Percentiles rank a stretch among this genome's conserved stretches.
phyloP scores from a whole-genome alignment of 2,329 filamentous ascomycete species.

The Cordyceps javanica region DNA sequence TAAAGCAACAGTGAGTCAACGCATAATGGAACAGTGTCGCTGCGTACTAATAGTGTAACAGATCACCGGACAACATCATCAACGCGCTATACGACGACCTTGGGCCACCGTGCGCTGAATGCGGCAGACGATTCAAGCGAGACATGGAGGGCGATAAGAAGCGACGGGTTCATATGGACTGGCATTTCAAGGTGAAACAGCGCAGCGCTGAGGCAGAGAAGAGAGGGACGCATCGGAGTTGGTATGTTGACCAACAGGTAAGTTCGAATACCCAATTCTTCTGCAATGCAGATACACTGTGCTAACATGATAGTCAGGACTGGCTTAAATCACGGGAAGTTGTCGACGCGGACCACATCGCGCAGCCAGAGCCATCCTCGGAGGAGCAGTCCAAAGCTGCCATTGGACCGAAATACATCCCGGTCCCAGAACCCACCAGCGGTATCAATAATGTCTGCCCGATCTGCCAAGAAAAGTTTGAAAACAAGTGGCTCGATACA shows the following conservation, averaged over 20 bases:
- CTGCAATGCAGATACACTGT: not conserved
- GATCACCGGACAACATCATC: conserved; percentile 63
- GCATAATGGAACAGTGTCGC: not conserved
- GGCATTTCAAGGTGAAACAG: conserved; percentile 94
- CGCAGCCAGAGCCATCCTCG: conserved; percentile 28
- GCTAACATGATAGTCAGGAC: conserved; percentile 49
- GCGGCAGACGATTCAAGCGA: conserved; percentile 76
- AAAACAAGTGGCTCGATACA: conserved; percentile 86
- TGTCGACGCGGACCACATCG: conserved; percentile 57
- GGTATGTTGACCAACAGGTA: conserved; percentile 87
- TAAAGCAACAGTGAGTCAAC: conserved; percentile 62
- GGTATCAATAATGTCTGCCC: conserved; percentile 75
- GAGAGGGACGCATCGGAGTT: conserved; percentile 83
- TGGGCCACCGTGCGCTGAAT: conserved; percentile 84
- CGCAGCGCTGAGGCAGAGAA: conserved; percentile 81
- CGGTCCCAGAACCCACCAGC: conserved; percentile 72
- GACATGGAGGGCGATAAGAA: conserved; percentile 73
- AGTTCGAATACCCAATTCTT: conserved; percentile 21
- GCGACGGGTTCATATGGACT: conserved; percentile 92
- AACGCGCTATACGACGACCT: conserved; percentile 71
- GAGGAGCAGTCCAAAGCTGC: conserved; percentile 38
- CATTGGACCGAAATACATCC: conserved; percentile 63
- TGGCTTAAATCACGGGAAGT: conserved; percentile 84
- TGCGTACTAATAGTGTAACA: conserved; percentile 27
- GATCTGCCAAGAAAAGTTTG: conserved; percentile 93